Conservation (phyloP, 768 basidiomycete genomes). For the Hemileccinum rubropunctum region DNA sequence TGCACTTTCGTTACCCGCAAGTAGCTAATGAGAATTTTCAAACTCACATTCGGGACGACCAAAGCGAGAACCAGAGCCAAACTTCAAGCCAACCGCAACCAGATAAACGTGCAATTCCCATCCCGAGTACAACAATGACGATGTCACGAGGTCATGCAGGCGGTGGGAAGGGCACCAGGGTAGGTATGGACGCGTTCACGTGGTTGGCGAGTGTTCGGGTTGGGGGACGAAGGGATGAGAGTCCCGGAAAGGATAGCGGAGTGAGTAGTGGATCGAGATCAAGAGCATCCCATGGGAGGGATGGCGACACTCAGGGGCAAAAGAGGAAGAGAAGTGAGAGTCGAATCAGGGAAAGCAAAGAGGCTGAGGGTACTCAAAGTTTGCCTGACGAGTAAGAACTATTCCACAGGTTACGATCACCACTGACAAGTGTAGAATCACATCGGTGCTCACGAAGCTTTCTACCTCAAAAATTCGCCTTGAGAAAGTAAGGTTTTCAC, state of each 20-base stretch:
- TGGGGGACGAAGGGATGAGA: conserved; percentile 52
- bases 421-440: conserved; percentile 49
- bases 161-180: conserved; percentile 48
- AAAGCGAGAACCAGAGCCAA: conserved; percentile 8
- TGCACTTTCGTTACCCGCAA: conserved; percentile 35
- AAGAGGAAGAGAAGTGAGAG: conserved; percentile 49
- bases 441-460: conserved; percentile 66
- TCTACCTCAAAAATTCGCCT: conserved; percentile 71
- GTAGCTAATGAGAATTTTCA: conserved; percentile 1
- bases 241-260: conserved; percentile 52
- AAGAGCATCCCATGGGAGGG: conserved; percentile 29
- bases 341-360: conserved; percentile 31
- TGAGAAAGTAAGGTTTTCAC: conserved; percentile 62
- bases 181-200: conserved; percentile 68
- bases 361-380: conserved; percentile 41
- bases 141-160: conserved; percentile 47
- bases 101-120: conserved; percentile 20
- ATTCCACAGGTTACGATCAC: not conserved
- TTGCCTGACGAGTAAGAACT: conserved; percentile 70
- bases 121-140: conserved; percentile 32
- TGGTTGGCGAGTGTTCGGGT: conserved; percentile 78
- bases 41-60: conserved; percentile 10
- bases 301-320: conserved; percentile 14
- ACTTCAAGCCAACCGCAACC: conserved; percentile 3
- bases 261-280: conserved; percentile 44